These are phyloP conservation scores for Trichoderma koningiopsis DNA, from an alignment of 2,329 filamentous ascomycete species.

Conservation along the genomic window DNA sequence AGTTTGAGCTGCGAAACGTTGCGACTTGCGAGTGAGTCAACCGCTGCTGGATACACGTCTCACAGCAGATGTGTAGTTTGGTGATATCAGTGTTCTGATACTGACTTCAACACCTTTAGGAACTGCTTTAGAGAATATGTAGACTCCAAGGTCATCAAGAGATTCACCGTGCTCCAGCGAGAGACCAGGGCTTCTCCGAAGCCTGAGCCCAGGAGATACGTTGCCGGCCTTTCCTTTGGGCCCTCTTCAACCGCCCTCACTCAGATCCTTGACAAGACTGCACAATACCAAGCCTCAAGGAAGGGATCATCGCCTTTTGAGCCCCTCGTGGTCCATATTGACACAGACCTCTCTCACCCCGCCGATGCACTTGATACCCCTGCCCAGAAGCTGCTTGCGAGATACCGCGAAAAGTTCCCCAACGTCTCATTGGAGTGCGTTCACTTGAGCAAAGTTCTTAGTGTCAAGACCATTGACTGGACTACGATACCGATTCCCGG, in stretches of 20 bases:
- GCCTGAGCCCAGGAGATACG: slow-evolving; percentile 50
- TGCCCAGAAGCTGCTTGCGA: slow-evolving; percentile 27
- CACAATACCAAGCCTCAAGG: slow-evolving; percentile 64
- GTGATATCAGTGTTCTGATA: not conserved
- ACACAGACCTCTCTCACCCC: slow-evolving; percentile 42
- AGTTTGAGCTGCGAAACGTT: slow-evolving; percentile 36
- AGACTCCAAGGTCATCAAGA: slow-evolving; percentile 76
- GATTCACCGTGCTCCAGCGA: slow-evolving; percentile 54
- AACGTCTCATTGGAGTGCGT: slow-evolving; percentile 64
- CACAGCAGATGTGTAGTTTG: not conserved
- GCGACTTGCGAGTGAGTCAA: slow-evolving; percentile 39
- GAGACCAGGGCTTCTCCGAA: slow-evolving; percentile 46
- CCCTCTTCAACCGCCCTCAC: slow-evolving; percentile 77
- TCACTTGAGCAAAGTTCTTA: slow-evolving; percentile 65
- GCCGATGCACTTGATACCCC: slow-evolving; percentile 27
- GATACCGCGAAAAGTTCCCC: slow-evolving; percentile 64
- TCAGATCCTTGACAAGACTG: slow-evolving; percentile 71
- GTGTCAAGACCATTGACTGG: slow-evolving; percentile 57
- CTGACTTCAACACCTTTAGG: slow-evolving; percentile 31
- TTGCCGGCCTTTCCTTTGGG: slow-evolving; percentile 82
- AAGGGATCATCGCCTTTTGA: slow-evolving; percentile 69
- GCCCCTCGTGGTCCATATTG: slow-evolving; percentile 61
- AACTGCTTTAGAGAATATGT: slow-evolving; percentile 78
- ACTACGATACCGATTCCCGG: slow-evolving; percentile 42
- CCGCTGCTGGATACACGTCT: not conserved